Evolutionary conservation across 2,329 filamentous ascomycete genomes (phyloP), one percentile per base, ranked within the genome.

Genomic region (Xylariaceae sp.): DNA sequence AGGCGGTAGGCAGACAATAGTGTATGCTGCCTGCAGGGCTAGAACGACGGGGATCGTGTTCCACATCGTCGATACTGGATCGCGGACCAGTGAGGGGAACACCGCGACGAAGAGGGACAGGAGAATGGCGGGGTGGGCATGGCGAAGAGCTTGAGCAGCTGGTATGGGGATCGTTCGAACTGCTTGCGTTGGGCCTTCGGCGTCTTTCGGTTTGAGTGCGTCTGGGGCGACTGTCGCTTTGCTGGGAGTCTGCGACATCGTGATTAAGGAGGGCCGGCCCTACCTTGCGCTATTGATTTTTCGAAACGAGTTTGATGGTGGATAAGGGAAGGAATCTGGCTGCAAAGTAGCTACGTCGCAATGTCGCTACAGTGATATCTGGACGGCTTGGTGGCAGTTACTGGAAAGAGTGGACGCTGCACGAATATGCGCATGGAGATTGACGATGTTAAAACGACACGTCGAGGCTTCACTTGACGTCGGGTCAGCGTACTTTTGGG

Each of bases 61-160:
- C 13, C 80, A 69, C 36, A 96, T 78, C 6, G 86, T 80, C 14
- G 78, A 71, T 2, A 87, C 79, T 0, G 91, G 89, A 58, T 92
- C 81, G 14, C 77, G 74, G 28, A 95, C 87, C 22, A 96, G 76
- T 16, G 78, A 72, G 34, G 73, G 67, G 70, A 95, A 93, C 38
- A 80, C 80, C 57, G 81, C 65, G 42, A 79, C 77, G 65, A 87
- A 85, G 34, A 87, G 71, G 10, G 78, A 79, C 31, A 89, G 77
- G 31, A 95, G 76, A 11, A 90, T 70, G 22, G 79, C 70, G 0
- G 89, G 86, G 60, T 95, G 88, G 17, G 83, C 69, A 63, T 89
- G 78, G 12, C 86, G 82, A 64, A 87, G 80, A 18, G 79, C 66
- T 52, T 73, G 66, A 10, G 75, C 73, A 42, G 67, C 58, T 14